These are phyloP conservation scores for Flaveria brownii DNA, from an alignment of 129 eudicot genomes.

Conservation along the genomic window DNA sequence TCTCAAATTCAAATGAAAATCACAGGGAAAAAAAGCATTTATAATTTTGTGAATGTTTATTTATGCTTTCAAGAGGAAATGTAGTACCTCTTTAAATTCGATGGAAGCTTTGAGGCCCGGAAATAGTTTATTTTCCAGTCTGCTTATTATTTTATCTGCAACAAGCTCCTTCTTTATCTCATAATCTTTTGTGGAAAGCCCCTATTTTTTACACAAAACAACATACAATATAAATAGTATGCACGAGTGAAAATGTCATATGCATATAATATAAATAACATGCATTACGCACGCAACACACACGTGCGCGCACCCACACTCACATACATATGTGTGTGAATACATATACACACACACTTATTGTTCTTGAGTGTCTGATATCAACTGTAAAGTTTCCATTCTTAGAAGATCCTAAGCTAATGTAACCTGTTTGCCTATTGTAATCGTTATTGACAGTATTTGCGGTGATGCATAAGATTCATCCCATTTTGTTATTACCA, in stretches of 20 bases:
- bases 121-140: conserved; percentile 86
- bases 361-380: background rate
- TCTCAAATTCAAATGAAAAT: background rate
- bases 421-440: conserved; percentile 12
- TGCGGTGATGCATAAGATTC: background rate
- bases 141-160: conserved; percentile 79
- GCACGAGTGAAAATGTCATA: background rate
- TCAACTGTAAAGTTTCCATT: conserved; percentile 4
- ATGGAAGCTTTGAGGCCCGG: conserved; percentile 88
- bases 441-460: background rate
- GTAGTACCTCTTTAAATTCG: conserved; percentile 76
- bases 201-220: conserved; percentile 41
- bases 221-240: background rate
- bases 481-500: background rate
- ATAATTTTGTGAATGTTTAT: background rate
- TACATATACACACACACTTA: background rate
- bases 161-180: conserved; percentile 83
- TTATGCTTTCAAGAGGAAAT: conserved; percentile 10
- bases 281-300: no score
- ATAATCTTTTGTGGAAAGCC: conserved; percentile 70
- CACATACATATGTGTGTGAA: no score
- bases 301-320: no score
- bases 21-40: background rate
- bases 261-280: no score
- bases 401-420: background rate